These are phyloP conservation scores for Trichoderma guizhouense DNA, from an alignment of 2,329 filamentous ascomycete genomes.

Conservation along the genomic window DNA sequence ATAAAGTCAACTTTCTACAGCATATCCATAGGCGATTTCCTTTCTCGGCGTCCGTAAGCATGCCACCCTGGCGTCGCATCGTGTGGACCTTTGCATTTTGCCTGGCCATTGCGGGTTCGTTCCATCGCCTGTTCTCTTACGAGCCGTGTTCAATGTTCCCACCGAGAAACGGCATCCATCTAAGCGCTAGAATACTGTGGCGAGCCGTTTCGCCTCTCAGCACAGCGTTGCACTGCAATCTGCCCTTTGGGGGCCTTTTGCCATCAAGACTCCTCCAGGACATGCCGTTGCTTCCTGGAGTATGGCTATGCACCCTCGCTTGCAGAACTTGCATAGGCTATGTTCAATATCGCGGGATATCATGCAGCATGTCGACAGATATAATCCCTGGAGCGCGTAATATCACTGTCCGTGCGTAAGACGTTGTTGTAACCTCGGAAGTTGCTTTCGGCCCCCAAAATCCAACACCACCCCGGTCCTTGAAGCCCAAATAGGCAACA, in stretches of 20 bases:
- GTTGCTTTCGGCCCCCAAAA: not conserved
- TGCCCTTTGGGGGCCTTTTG: not conserved
- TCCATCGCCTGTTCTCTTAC: not conserved
- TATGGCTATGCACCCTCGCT: not conserved
- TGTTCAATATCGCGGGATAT: not conserved
- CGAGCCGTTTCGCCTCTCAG: not conserved
- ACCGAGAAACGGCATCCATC: not conserved
- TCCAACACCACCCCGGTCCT: not conserved
- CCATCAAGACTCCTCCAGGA: not conserved
- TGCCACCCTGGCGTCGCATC: not conserved
- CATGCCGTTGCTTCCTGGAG: not conserved
- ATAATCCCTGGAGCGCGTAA: not conserved
- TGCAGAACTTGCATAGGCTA: not conserved
- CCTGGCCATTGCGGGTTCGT: not conserved
- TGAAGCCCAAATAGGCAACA: not conserved
- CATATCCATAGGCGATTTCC: not conserved
- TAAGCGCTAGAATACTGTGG: not conserved
- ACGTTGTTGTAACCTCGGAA: not conserved
- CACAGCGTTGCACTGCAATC: not conserved
- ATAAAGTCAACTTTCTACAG: not conserved
- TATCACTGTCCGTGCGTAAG: not conserved
- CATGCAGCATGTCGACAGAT: not conserved
- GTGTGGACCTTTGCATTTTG: not conserved
- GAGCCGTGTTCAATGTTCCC: not conserved
- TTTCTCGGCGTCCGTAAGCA: not conserved